Evolutionary conservation across 192 early-diverging fungal genomes (phyloP).

Genomic region (Phlyctochytrium arcticum): DNA sequence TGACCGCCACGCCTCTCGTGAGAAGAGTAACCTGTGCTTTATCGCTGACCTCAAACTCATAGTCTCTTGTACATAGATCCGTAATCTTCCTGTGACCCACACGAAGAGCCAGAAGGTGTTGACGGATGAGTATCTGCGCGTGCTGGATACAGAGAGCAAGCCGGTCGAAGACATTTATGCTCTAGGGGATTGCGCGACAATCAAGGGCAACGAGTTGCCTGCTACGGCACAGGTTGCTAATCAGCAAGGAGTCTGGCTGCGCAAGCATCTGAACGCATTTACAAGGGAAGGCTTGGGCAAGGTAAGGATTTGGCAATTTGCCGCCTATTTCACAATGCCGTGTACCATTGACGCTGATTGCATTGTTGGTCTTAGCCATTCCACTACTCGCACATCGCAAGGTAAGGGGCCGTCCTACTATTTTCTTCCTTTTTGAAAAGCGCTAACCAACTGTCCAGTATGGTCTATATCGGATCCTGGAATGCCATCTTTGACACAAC

Average conservation of each 20-base stretch:
- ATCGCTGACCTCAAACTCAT: background rate
- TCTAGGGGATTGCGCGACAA: slow-evolving; percentile 84
- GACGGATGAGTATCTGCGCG: slow-evolving; percentile 72
- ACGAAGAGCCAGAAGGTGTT: slow-evolving; percentile 23
- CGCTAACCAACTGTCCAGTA: slow-evolving; percentile 17
- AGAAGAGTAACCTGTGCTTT: background rate
- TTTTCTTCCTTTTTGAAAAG: too few species aligned
- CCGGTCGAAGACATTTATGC: slow-evolving; percentile 68
- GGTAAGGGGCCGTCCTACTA: slow-evolving; percentile 1
- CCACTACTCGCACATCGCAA: slow-evolving; percentile 56
- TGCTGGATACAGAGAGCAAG: slow-evolving; percentile 52
- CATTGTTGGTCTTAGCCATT: slow-evolving; percentile 39
- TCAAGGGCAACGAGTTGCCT: slow-evolving; percentile 71
- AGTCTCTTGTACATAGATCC: too few species aligned
- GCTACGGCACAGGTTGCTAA: slow-evolving; percentile 83
- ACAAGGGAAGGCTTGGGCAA: background rate
- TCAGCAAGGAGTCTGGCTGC: slow-evolving; percentile 67
- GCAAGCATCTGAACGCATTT: slow-evolving; percentile 40
- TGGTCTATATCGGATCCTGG: slow-evolving; percentile 67
- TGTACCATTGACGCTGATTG: too few species aligned
- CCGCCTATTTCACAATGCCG: background rate
- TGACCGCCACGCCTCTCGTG: slow-evolving; percentile 29
- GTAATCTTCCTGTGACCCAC: background rate
- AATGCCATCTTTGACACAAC: slow-evolving; percentile 32
- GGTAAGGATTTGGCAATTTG: background rate